Evolutionary conservation across 2,329 filamentous ascomycete genomes (phyloP).

Genomic region (Microsporum audouinii): DNA sequence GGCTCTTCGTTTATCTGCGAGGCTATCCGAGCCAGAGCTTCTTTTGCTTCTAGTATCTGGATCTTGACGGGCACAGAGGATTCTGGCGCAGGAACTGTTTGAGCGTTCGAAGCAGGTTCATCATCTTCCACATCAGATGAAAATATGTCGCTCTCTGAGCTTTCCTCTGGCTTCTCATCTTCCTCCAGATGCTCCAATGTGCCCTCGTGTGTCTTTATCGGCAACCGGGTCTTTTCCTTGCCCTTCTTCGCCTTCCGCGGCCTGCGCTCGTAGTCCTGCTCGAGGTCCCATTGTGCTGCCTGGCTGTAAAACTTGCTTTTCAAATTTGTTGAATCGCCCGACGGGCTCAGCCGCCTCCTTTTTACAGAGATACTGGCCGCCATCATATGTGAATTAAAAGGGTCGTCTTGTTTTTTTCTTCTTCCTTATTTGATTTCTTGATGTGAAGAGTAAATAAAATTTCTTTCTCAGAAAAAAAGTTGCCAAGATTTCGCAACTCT

Average conservation of each 20-base stretch:
- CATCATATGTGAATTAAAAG: conserved; percentile 22
- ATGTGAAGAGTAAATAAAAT: neutral
- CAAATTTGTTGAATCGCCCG: conserved; percentile 23
- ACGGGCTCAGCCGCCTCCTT: conserved; percentile 41
- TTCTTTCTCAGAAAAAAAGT: neutral
- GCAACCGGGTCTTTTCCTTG: conserved; percentile 63
- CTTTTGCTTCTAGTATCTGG: conserved; percentile 77
- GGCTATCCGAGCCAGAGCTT: conserved; percentile 79
- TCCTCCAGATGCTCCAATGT: conserved; percentile 50
- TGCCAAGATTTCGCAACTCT: conserved; percentile 20
- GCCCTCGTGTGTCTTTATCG: conserved; percentile 78
- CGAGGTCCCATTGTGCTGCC: conserved; percentile 76
- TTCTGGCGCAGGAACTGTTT: conserved; percentile 38
- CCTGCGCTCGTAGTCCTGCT: conserved; percentile 77
- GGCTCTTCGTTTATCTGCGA: conserved; percentile 77
- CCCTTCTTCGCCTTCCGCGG: conserved; percentile 68
- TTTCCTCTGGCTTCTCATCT: conserved; percentile 19
- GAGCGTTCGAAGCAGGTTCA: conserved; percentile 29
- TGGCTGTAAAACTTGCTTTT: conserved; percentile 54
- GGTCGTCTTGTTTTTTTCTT: neutral
- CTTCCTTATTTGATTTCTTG: neutral
- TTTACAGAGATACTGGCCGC: conserved; percentile 38
- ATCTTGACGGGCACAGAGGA: conserved; percentile 61
- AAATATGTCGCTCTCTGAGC: conserved; percentile 50
- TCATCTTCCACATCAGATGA: conserved; percentile 46